These are phyloP conservation scores for Coccomyxa subellipsoidea DNA, from an alignment of 163 green algal genomes.

Conservation along the genomic window DNA sequence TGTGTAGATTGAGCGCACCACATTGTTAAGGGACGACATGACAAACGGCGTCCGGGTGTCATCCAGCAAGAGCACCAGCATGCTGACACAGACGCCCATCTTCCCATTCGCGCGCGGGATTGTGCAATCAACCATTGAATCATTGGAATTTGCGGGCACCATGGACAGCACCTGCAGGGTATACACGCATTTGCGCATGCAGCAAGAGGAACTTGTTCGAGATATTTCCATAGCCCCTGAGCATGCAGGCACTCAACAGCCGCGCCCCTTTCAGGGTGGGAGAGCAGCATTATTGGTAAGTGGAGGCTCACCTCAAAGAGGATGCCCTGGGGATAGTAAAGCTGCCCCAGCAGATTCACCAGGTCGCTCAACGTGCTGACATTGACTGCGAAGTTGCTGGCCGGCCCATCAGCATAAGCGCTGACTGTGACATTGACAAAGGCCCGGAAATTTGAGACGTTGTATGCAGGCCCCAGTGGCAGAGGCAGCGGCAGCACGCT, in stretches of 20 bases:
- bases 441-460: neutral
- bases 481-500: neutral
- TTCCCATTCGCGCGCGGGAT: neutral
- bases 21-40: neutral
- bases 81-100: neutral
- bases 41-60: neutral
- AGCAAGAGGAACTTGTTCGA: no score
- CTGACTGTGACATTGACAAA: neutral
- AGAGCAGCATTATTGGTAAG: no score
- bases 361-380: neutral
- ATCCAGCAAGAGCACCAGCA: neutral
- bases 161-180: neutral
- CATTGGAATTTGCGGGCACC: neutral
- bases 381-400: neutral
- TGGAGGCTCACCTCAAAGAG: neutral
- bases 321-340: neutral
- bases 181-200: neutral
- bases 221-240: no score
- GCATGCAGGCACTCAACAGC: no score
- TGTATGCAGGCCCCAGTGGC: slow-evolving; percentile 4
- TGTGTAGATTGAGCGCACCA: no score
- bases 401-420: neutral
- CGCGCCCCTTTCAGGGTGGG: no score
- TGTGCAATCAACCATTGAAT: neutral
- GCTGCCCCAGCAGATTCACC: neutral